Evolutionary conservation across 805 yeast genomes (phyloP), one percentile per base, ranked within the genome.

Genomic region (Brettanomyces nanus): DNA sequence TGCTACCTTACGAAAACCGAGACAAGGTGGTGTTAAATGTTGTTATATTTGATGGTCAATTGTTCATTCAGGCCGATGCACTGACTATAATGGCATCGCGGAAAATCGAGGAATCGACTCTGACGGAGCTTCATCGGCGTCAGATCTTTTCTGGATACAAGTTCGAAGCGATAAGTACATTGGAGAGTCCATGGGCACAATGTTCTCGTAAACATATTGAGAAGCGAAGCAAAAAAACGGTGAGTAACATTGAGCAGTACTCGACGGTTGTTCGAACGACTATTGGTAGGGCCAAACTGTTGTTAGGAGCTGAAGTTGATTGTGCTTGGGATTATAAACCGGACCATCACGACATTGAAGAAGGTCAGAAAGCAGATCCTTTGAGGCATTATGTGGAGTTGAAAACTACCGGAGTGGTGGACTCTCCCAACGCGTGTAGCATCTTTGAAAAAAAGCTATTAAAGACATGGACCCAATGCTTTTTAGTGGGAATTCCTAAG

Each of bases 381-480:
- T 62, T 85, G 32, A 57, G 69, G 4, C 95, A 85, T 58, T 92
- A 92, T 54, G 80, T 80, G 6, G 97, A 92, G 57, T 65, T 92
- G 45, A 90, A 89, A 53, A 85, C 95, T 1, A 62, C 81, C 2
- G 64, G 71, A 31, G 63, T 69, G 5, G 67, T 90, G 0, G 66
- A 63, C 18, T 65, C 72, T 15, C 74, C 77, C 4, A 66, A 69
- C 13, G 80, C 80, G 28, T 76, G 81, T 13, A 66, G 66, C 28
- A 68, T 55, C 15, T 86, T 90, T 53, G 96, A 90, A 53, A 70
- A 68, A 38, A 87, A 86, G 59, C 62, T 92, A 32, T 75, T 81
- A 54, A 73, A 67, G 43, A 71, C 94, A 0, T 92, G 99, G 99
- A 85, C 95, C 2, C 97, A 87, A 62, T 82, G 95, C 45, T 92